phyloP scores from a whole-genome alignment of 2,329 filamentous ascomycete genomes.

The Talaromyces sp. region DNA sequence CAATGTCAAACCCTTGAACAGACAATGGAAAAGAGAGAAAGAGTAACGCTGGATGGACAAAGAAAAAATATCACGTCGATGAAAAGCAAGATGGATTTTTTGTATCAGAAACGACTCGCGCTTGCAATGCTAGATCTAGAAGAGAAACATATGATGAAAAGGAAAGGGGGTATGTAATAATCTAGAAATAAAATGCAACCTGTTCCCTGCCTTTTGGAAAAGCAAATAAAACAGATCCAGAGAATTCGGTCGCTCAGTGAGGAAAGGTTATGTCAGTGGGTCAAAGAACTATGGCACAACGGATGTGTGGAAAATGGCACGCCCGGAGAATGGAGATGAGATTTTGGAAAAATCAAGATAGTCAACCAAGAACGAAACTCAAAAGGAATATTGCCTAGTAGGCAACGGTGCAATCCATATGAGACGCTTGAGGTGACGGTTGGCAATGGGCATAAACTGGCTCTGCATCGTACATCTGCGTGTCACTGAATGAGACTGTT shows the following conservation, averaged over 20 bases:
- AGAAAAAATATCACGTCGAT: conserved; percentile 4
- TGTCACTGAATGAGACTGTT: conserved; percentile 30
- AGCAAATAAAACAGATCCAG: conserved; percentile 9
- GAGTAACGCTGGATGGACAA: conserved; percentile 10
- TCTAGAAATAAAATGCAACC: conserved; percentile 24
- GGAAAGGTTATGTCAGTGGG: conserved; percentile 5
- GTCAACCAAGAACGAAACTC: background rate
- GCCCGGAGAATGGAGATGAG: conserved; percentile 3
- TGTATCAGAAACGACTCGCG: conserved; percentile 26
- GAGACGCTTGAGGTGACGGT: conserved; percentile 27
- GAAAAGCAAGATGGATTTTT: conserved; percentile 11
- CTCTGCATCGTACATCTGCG: conserved; percentile 32
- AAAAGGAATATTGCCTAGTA: conserved; percentile 16
- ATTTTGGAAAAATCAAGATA: background rate
- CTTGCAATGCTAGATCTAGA: conserved; percentile 43
- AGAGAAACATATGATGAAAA: conserved; percentile 23
- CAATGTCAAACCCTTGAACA: background rate
- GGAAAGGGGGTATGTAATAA: conserved; percentile 23
- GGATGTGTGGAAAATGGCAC: conserved; percentile 11
- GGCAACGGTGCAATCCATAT: conserved; percentile 30
- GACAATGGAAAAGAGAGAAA: background rate
- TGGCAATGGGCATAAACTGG: conserved; percentile 29
- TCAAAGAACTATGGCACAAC: conserved; percentile 16
- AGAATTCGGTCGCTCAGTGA: conserved; percentile 8
- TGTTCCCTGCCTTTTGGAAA: conserved; percentile 6